A percentile compares a stretch with the other conserved stretches of the same genome.
Conservation (phyloP, 139 green algal species). For the Coelastrella sp. region DNA sequence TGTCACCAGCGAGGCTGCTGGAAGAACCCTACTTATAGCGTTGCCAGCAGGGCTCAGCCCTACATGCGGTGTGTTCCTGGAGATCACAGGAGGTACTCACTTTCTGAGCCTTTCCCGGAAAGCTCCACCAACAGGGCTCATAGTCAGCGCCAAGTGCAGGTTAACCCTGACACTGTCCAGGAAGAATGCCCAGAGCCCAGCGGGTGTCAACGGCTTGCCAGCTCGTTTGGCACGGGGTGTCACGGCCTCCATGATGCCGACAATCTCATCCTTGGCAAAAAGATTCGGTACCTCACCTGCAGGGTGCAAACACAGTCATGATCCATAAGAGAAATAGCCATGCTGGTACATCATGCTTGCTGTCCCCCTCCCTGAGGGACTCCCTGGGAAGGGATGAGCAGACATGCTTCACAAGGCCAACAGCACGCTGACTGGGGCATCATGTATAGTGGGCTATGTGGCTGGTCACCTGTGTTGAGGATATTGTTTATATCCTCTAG, state of each 20-base stretch:
- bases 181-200: slow-evolving; percentile 70
- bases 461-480: slow-evolving; percentile 78
- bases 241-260: slow-evolving; percentile 69
- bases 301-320: not conserved
- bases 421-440: not conserved
- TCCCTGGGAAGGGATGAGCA: slow-evolving; percentile 4
- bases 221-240: slow-evolving; percentile 58
- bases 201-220: slow-evolving; percentile 59
- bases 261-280: slow-evolving; percentile 77
- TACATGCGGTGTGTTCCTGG: not conserved
- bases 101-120: slow-evolving; percentile 88
- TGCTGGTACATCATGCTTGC: not conserved
- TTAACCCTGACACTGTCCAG: slow-evolving; percentile 62
- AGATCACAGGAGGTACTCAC: slow-evolving; percentile 40
- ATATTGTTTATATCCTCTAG: slow-evolving; percentile 88
- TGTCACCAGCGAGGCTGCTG: too few species aligned
- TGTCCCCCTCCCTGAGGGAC: too few species aligned
- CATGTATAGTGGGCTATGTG: not conserved
- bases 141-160: slow-evolving; percentile 87
- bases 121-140: slow-evolving; percentile 83
- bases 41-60: not conserved
- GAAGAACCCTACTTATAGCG: not conserved
- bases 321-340: not conserved
- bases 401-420: not conserved
- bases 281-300: slow-evolving; percentile 80